These are phyloP conservation scores for Nymphaea colorata DNA, from an alignment of 164 flowering plant species.

Conservation along the genomic window DNA sequence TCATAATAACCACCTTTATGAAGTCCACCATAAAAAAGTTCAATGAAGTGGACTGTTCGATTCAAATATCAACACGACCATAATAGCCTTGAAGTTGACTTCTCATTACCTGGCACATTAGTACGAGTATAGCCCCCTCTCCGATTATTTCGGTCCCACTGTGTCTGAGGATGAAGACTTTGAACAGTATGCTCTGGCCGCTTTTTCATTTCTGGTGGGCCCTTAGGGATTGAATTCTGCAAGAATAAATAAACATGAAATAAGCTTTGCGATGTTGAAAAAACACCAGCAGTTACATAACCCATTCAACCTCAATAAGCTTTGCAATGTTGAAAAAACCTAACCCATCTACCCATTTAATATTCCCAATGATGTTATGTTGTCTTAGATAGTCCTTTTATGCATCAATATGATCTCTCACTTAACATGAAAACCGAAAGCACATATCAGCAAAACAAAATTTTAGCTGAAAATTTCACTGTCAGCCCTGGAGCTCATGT, in stretches of 20 bases:
- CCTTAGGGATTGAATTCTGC: constrained; percentile 31
- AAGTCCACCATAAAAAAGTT: too few relatives aligned
- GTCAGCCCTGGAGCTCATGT: too few relatives aligned
- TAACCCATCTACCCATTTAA: too few relatives aligned
- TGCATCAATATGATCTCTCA: too few relatives aligned
- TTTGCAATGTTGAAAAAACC: too few relatives aligned
- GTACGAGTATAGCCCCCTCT: constrained; percentile 39
- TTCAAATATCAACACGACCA: neutral
- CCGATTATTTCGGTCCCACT: constrained; percentile 41
- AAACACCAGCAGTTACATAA: neutral
- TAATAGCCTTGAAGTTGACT: neutral
- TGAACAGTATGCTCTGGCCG: constrained; percentile 22
- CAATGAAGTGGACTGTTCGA: neutral
- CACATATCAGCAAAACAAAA: too few relatives aligned
- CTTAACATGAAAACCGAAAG: too few relatives aligned
- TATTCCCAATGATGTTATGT: too few relatives aligned
- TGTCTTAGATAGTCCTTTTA: too few relatives aligned
- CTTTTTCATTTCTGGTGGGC: constrained; percentile 26
- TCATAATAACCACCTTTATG: too few relatives aligned
- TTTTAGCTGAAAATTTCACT: too few relatives aligned
- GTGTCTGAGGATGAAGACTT: constrained; percentile 11
- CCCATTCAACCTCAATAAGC: neutral
- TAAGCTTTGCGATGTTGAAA: too few relatives aligned
- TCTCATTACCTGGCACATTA: constrained; percentile 34
- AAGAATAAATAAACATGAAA: constrained; percentile 6